phyloP scores from a whole-genome alignment of 2,329 filamentous ascomycete species.

The Aspergillus sp. region DNA sequence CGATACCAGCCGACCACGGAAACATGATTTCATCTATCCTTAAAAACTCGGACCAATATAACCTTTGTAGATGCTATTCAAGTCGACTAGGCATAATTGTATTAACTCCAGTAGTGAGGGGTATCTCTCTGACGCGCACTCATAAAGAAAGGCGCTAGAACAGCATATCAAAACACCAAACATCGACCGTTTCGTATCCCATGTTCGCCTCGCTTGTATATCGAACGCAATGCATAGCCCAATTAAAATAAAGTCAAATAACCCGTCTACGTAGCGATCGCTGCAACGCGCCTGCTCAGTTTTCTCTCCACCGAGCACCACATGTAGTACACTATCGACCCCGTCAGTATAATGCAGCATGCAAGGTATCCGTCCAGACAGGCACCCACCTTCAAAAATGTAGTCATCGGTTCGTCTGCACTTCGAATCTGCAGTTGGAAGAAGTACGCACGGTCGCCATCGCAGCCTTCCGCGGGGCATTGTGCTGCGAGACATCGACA shows the following conservation, averaged over 20 bases:
- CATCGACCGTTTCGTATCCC: constrained; percentile 10
- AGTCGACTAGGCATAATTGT: not conserved
- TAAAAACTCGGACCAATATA: not conserved
- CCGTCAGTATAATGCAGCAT: constrained; percentile 20
- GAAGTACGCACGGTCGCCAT: constrained; percentile 83
- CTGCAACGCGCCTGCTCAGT: constrained; percentile 30
- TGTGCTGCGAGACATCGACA: constrained; percentile 56
- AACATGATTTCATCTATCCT: not conserved
- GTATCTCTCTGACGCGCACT: constrained; percentile 1
- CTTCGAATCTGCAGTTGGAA: constrained; percentile 97
- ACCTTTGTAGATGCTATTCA: not conserved
- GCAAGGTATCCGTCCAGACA: constrained; percentile 16
- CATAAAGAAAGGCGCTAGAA: not conserved
- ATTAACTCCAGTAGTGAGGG: not conserved
- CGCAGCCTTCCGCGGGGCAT: constrained; percentile 78
- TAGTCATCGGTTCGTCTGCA: constrained; percentile 98
- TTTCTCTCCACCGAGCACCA: constrained; percentile 50
- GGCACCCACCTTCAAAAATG: constrained; percentile 75
- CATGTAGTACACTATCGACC: constrained; percentile 46
- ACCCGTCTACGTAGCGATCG: not conserved
- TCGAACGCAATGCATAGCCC: not conserved
- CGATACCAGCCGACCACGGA: not conserved
- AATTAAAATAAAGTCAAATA: not conserved
- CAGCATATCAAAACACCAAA: constrained; percentile 1
- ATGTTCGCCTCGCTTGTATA: constrained; percentile 10